Evolutionary conservation across 2,329 filamentous ascomycete genomes (phyloP).

Genomic region (Trichophyton schoenleinii): DNA sequence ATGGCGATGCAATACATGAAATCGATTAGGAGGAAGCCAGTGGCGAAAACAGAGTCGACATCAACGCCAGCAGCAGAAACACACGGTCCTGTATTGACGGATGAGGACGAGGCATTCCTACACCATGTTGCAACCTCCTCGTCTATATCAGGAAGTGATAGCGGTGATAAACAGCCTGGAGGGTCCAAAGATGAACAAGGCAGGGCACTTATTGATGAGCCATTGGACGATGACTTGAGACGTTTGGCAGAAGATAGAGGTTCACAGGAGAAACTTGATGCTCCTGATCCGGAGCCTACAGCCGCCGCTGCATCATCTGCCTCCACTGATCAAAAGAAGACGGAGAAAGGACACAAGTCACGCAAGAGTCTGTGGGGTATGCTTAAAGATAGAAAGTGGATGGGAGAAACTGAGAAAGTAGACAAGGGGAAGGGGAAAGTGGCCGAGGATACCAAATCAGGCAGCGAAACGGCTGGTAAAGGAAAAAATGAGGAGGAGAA

Average conservation of each 20-base stretch:
- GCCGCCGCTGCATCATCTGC: background rate
- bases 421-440: background rate
- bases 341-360: background rate
- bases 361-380: background rate
- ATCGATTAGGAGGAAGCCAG: constrained; percentile 29
- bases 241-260: constrained; percentile 5
- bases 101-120: constrained; percentile 50
- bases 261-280: constrained; percentile 19
- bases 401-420: background rate
- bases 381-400: constrained; percentile 1
- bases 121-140: constrained; percentile 29
- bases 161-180: constrained; percentile 16
- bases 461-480: background rate
- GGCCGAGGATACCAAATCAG: background rate
- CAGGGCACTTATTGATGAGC: constrained; percentile 40
- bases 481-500: constrained; percentile 33
- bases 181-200: constrained; percentile 36
- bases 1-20: constrained; percentile 33
- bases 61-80: constrained; percentile 17
- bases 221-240: constrained; percentile 26
- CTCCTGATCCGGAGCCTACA: background rate
- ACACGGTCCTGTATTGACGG: constrained; percentile 40
- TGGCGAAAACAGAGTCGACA: constrained; percentile 14
- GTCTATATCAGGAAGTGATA: background rate
- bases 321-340: constrained; percentile 10